Evolutionary conservation across 495 filamentous ascomycete species (phyloP).

Genomic region (Astrothelium subdiscretum): DNA sequence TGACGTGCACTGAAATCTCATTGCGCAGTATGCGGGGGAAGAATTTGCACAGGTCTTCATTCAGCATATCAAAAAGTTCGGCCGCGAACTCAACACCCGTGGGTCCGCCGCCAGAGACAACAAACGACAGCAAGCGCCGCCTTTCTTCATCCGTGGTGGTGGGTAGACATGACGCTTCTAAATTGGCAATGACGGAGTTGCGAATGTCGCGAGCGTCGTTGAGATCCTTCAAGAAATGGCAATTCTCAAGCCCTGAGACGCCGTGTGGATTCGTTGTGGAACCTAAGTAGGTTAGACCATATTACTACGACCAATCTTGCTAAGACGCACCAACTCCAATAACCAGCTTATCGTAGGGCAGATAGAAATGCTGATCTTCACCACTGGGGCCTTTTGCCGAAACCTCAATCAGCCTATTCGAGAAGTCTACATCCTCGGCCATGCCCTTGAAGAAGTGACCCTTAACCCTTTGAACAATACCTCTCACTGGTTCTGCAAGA

Average conservation of each 20-base stretch:
- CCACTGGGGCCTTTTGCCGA: conserved; percentile 61
- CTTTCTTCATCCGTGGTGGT: conserved; percentile 87
- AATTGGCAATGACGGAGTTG: conserved; percentile 80
- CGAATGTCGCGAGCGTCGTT: conserved; percentile 82
- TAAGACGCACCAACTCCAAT: conserved; percentile 64
- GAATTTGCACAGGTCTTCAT: conserved; percentile 74
- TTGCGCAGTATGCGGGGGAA: conserved; percentile 88
- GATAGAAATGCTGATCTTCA: conserved; percentile 66
- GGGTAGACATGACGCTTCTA: conserved; percentile 86
- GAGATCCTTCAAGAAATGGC: conserved; percentile 88
- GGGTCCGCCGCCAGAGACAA: conserved; percentile 87
- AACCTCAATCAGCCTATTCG: conserved; percentile 79
- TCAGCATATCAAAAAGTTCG: conserved; percentile 89
- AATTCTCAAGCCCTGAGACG: conserved; percentile 88
- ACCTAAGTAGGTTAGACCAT: conserved; percentile 32
- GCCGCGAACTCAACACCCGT: conserved; percentile 97
- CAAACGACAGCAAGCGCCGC: conserved; percentile 79
- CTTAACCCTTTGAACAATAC: conserved; percentile 61
- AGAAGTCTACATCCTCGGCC: conserved; percentile 84
- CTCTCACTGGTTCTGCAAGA: conserved; percentile 82
- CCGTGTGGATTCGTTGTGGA: conserved; percentile 91
- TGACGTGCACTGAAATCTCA: conserved; percentile 93
- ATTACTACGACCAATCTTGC: neutral
- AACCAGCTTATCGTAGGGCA: conserved; percentile 98
- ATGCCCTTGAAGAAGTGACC: conserved; percentile 84